These are phyloP conservation scores for Amesomyces nigricolor DNA, from an alignment of 2,329 filamentous ascomycete species.

Conservation along the genomic window DNA sequence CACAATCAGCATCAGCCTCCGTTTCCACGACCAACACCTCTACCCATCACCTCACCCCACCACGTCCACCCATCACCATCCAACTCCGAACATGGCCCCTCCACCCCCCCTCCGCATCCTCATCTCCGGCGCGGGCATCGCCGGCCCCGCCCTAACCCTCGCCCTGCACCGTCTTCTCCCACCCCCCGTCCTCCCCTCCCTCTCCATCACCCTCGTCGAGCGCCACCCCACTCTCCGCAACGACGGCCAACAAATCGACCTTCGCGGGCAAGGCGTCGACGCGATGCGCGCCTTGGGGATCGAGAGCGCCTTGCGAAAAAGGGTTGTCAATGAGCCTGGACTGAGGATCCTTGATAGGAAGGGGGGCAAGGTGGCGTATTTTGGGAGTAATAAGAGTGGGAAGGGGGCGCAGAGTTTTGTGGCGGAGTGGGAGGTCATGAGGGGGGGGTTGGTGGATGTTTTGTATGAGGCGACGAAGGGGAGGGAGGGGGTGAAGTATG, in stretches of 20 bases:
- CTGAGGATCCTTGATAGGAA: conserved; percentile 39
- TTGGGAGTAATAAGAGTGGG: conserved; percentile 37
- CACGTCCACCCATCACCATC: background rate
- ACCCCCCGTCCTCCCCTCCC: conserved; percentile 27
- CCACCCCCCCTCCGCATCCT: conserved; percentile 38
- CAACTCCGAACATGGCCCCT: background rate
- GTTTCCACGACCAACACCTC: too few species aligned
- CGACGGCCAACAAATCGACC: conserved; percentile 42
- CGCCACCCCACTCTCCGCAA: conserved; percentile 34
- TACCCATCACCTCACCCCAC: background rate
- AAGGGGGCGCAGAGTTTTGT: conserved; percentile 42
- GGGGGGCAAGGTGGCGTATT: conserved; percentile 35
- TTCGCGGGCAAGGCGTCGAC: conserved; percentile 38
- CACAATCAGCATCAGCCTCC: background rate
- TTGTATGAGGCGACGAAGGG: conserved; percentile 39
- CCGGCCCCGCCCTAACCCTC: conserved; percentile 39
- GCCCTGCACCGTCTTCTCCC: conserved; percentile 33
- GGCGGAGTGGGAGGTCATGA: conserved; percentile 55
- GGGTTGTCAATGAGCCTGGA: conserved; percentile 43
- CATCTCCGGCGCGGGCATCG: conserved; percentile 43
- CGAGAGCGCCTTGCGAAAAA: conserved; percentile 32
- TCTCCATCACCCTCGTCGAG: conserved; percentile 41
- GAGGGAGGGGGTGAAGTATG: conserved; percentile 23
- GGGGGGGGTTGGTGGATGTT: conserved; percentile 48
- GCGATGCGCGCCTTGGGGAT: conserved; percentile 38